These are phyloP conservation scores for Volutella citrinella DNA, from an alignment of 2,329 filamentous ascomycete genomes.

Conservation along the genomic window DNA sequence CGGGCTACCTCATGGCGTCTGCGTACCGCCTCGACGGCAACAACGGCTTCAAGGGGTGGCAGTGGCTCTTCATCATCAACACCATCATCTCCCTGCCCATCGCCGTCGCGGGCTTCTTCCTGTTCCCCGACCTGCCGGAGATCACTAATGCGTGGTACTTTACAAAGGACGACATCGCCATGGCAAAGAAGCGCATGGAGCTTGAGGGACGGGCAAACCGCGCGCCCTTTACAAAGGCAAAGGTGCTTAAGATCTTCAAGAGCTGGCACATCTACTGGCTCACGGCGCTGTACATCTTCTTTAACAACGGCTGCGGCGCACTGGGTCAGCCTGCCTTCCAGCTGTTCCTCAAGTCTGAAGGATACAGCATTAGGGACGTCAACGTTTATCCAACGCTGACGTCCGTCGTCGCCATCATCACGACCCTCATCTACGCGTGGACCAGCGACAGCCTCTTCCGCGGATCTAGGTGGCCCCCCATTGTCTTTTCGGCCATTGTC, in stretches of 20 bases:
- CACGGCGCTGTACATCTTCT: constrained; percentile 57
- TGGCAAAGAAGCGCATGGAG: constrained; percentile 30
- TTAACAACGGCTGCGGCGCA: constrained; percentile 55
- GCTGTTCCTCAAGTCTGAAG: constrained; percentile 44
- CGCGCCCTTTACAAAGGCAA: constrained; percentile 39
- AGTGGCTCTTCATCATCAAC: constrained; percentile 35
- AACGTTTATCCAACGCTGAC: constrained; percentile 59
- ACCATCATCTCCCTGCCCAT: constrained; percentile 33
- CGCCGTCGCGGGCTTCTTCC: constrained; percentile 29
- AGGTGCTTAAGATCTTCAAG: constrained; percentile 58
- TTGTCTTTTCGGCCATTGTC: constrained; percentile 50
- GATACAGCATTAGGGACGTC: constrained; percentile 39
- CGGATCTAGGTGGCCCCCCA: constrained; percentile 61
- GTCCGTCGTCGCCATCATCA: constrained; percentile 50
- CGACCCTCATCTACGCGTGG: constrained; percentile 64
- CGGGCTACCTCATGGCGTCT: constrained; percentile 31
- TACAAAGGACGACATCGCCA: constrained; percentile 21
- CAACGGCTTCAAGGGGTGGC: constrained; percentile 46
- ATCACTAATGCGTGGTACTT: constrained; percentile 27
- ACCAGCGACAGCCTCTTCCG: constrained; percentile 57
- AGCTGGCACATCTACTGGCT: constrained; percentile 65
- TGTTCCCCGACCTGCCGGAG: constrained; percentile 31
- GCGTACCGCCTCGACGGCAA: constrained; percentile 41
- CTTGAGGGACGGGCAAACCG: constrained; percentile 44
- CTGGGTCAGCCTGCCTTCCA: constrained; percentile 53